Evolutionary conservation across 1,284 basidiomycete species (phyloP).

Genomic region (Tremellales sp.): DNA sequence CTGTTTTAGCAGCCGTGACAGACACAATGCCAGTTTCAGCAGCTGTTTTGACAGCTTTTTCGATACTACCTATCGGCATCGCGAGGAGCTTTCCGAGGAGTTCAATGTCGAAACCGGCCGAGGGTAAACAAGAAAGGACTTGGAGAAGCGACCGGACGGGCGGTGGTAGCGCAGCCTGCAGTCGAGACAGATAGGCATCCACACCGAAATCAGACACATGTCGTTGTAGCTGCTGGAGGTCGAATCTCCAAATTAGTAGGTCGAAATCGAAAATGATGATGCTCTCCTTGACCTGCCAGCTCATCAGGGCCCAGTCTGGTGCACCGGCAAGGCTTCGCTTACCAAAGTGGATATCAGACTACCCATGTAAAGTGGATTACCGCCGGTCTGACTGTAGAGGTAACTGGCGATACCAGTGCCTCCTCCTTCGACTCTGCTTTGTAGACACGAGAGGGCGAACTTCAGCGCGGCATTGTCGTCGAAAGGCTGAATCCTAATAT

Average conservation of each 20-base stretch:
- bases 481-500: constrained; percentile 18
- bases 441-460: constrained; percentile 24
- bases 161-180: constrained; percentile 25
- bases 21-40: constrained; percentile 16
- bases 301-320: neutral
- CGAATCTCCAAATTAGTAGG: constrained; percentile 27
- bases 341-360: constrained; percentile 30
- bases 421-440: constrained; percentile 11
- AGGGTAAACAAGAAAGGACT: constrained; percentile 32
- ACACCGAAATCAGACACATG: constrained; percentile 31
- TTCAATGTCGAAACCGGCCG: constrained; percentile 21
- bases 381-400: constrained; percentile 28
- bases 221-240: constrained; percentile 22
- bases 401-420: constrained; percentile 21
- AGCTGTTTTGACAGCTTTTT: constrained; percentile 13
- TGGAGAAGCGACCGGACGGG: no score
- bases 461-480: constrained; percentile 23
- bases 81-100: constrained; percentile 19
- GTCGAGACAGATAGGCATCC: constrained; percentile 26
- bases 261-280: constrained; percentile 34
- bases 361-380: constrained; percentile 30
- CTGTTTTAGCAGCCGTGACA: constrained; percentile 5
- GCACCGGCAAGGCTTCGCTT: no score
- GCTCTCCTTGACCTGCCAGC: constrained; percentile 18
- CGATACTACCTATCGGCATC: constrained; percentile 10